phyloP scores from a whole-genome alignment of 2,329 filamentous ascomycete species.

The Trichoderma harzianum region DNA sequence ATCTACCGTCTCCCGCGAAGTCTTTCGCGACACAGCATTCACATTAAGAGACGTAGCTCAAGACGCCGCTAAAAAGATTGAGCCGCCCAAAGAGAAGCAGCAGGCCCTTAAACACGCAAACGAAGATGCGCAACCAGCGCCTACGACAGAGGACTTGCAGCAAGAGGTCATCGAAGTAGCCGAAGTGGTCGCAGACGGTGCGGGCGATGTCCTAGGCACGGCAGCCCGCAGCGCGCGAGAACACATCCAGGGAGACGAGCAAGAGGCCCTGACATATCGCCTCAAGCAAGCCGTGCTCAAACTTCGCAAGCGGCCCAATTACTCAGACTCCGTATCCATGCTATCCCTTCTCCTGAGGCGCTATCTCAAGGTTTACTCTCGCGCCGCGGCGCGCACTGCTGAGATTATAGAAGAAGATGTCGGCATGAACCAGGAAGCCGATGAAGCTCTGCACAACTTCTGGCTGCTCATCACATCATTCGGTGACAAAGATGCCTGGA shows the following conservation, averaged over 20 bases:
- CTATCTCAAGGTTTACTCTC: conserved; percentile 75
- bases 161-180: conserved; percentile 55
- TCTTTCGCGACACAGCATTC: conserved; percentile 83
- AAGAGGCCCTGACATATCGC: conserved; percentile 67
- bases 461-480: conserved; percentile 80
- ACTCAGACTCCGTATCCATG: conserved; percentile 80
- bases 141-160: conserved; percentile 62
- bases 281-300: conserved; percentile 73
- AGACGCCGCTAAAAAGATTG: conserved; percentile 68
- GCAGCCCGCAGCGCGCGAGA: conserved; percentile 69
- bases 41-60: conserved; percentile 73
- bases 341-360: conserved; percentile 71
- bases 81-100: conserved; percentile 62
- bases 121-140: conserved; percentile 41
- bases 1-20: conserved; percentile 72
- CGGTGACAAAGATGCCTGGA: conserved; percentile 71
- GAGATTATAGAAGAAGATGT: conserved; percentile 67
- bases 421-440: conserved; percentile 68
- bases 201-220: conserved; percentile 51
- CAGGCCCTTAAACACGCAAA: conserved; percentile 44
- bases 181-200: conserved; percentile 51
- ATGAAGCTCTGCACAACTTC: conserved; percentile 72
- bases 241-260: conserved; percentile 69
- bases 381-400: conserved; percentile 64
- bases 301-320: conserved; percentile 73